A percentile compares a stretch with the other conserved stretches of the same genome.
Conservation (phyloP, 2,329 filamentous ascomycete species). For the Verticillium albo-atrum region DNA sequence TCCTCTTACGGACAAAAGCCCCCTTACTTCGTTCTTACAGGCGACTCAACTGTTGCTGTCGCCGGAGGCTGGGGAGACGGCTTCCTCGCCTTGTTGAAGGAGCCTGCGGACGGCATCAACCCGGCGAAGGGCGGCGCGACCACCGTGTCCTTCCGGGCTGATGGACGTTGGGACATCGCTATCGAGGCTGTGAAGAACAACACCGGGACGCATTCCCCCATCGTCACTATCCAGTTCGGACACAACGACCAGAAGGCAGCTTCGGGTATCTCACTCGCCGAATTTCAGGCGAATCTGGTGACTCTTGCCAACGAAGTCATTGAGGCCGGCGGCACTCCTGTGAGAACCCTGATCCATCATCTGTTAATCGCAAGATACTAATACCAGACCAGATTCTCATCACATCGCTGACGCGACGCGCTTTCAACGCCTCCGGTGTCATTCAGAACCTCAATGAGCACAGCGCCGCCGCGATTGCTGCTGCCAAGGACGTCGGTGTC, state of each 20-base stretch:
- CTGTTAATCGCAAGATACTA: neutral
- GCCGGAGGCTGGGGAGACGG: conserved; percentile 54
- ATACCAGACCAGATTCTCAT: conserved; percentile 35
- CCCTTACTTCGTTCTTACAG: conserved; percentile 42
- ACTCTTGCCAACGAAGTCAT: conserved; percentile 38
- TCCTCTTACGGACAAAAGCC: conserved; percentile 14
- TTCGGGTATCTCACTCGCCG: conserved; percentile 36
- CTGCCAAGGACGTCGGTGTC: conserved; percentile 33
- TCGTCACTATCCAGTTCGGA: conserved; percentile 44
- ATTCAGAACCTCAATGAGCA: conserved; percentile 42
- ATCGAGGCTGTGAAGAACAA: conserved; percentile 35
- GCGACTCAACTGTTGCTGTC: conserved; percentile 44
- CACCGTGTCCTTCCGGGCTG: conserved; percentile 47
- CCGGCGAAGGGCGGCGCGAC: conserved; percentile 52
- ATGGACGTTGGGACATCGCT: conserved; percentile 48
- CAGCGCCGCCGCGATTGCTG: conserved; percentile 38
- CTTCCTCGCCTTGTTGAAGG: conserved; percentile 44
- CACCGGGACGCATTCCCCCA: conserved; percentile 24
- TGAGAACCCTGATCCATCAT: conserved; percentile 13
- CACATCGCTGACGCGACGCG: conserved; percentile 50
- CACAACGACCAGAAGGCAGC: conserved; percentile 57
- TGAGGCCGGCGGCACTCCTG: conserved; percentile 37
- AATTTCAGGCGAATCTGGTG: conserved; percentile 48
- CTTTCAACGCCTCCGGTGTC: conserved; percentile 23
- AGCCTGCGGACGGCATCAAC: conserved; percentile 48